Conservation (phyloP, 2,329 filamentous ascomycete genomes). For the Aspergillus brasiliensis region DNA sequence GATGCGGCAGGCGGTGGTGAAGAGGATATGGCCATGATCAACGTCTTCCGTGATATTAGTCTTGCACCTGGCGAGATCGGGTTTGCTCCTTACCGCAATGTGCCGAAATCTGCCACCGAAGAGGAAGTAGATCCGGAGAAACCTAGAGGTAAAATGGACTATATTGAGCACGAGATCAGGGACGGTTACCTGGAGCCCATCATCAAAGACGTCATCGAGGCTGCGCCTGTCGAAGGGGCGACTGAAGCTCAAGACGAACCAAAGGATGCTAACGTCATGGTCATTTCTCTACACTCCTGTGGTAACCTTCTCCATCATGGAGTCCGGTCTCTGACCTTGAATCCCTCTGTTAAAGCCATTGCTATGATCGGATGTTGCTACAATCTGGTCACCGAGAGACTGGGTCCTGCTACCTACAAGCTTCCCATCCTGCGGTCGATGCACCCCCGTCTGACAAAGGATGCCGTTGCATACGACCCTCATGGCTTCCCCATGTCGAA, state of each 20-base stretch:
- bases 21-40: conserved; percentile 32
- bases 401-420: conserved; percentile 86
- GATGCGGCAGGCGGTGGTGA: conserved; percentile 17
- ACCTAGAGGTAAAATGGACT: conserved; percentile 41
- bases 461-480: conserved; percentile 74
- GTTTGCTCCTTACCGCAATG: conserved; percentile 14
- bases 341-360: conserved; percentile 81
- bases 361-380: conserved; percentile 98
- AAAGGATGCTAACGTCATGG: conserved; percentile 62
- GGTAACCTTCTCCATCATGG: conserved; percentile 97
- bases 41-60: conserved; percentile 38
- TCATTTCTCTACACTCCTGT: conserved; percentile 94
- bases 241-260: not conserved
- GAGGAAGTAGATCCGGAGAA: conserved; percentile 21
- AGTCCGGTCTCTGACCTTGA: conserved; percentile 80
- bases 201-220: conserved; percentile 38
- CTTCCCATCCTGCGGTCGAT: conserved; percentile 73
- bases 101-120: conserved; percentile 4
- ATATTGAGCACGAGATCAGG: conserved; percentile 49
- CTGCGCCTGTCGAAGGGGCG: conserved; percentile 9
- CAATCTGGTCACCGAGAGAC: conserved; percentile 88
- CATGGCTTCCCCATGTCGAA: conserved; percentile 93
- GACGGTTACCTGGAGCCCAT: conserved; percentile 46
- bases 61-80: conserved; percentile 34
- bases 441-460: conserved; percentile 68